Base-by-base conservation (phyloP, 805 yeast species). In the Zygosaccharomyces bisporus region DNA sequence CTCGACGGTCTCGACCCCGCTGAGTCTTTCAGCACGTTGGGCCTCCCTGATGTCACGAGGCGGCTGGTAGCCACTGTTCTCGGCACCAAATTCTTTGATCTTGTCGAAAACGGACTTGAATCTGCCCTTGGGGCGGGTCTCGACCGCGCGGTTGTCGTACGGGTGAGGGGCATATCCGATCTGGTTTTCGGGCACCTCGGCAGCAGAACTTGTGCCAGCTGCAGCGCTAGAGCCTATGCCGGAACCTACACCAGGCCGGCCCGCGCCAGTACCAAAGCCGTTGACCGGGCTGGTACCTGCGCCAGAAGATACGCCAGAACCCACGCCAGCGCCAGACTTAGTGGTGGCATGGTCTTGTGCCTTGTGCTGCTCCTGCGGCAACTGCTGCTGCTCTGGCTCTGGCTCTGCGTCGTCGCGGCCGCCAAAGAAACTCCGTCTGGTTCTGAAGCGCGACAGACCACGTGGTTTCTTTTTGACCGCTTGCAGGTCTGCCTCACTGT, bases 51-150 rank as follows among this genome's bases (percentile, higher is more conserved):
- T 32, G 16, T 25, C 40, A 6, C 40, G 21, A 14, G 57, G 37
- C 13, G 58, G 56, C 44, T 62, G 68, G 42, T 60, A 57, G 2
- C 68, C 68, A 37, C 59, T 58, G 39, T 63, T 61, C 41, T 63
- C 65, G n/a, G 54, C 53, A 12, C 66, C 61, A 38, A 63, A 63
- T 39, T 62, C 63, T 6, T 57, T 60, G 13, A 63, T 58, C 39
- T 54, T 61, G 27, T 54, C 54, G n/a, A 63, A 45, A 30, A 62
- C 51, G 33, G 48, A 51, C 47, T 58, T 61, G 31, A 61, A 53
- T 41, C 54, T 58, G 34, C 41, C 39, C 39, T 44, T 34, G 19
- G 44, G 16, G 27, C 35, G 31, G 24, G 23, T 37, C 14, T 37
- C 40, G 5, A 17, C 14, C 10, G 39, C 20, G 13, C 20, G 31